phyloP scores from a whole-genome alignment of 1,284 basidiomycete species.

The Rhodotorula sp. region DNA sequence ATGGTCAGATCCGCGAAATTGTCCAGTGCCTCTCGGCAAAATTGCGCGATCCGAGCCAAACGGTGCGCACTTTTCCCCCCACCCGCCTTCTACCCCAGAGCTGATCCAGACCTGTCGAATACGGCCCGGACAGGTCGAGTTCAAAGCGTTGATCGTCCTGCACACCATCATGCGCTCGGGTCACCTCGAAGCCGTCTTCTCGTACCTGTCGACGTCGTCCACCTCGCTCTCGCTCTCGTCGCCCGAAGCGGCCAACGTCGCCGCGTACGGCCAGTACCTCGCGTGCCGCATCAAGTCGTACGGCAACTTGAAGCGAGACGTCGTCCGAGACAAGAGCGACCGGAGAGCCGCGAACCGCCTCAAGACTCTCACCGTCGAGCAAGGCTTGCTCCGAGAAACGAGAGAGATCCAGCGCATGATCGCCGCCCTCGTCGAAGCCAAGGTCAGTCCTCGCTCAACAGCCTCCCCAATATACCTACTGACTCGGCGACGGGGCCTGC shows the following conservation, averaged over 20 bases:
- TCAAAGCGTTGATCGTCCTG: constrained; percentile 92
- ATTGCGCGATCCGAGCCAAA: constrained; percentile 82
- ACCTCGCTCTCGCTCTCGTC: constrained; percentile 23
- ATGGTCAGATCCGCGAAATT: constrained; percentile 87
- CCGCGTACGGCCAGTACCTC: constrained; percentile 83
- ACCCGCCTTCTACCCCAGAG: neutral
- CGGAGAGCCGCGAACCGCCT: constrained; percentile 58
- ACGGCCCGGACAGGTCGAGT: constrained; percentile 67
- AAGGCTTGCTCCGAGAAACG: constrained; percentile 89
- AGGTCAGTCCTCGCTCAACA: constrained; percentile 56
- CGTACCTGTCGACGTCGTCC: constrained; percentile 25
- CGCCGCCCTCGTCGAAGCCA: constrained; percentile 79
- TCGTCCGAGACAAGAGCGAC: constrained; percentile 82
- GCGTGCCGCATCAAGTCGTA: constrained; percentile 86
- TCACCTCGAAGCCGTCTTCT: constrained; percentile 82
- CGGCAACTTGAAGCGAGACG: constrained; percentile 87
- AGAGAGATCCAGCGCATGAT: constrained; percentile 85
- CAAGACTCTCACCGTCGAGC: constrained; percentile 89
- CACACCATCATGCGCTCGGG: constrained; percentile 95
- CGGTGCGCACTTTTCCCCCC: constrained; percentile 59
- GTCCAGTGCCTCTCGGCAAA: constrained; percentile 78
- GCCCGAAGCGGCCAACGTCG: constrained; percentile 76
- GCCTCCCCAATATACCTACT: no score
- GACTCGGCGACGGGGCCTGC: neutral
- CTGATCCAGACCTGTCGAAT: constrained; percentile 50